Evolutionary conservation across 164 flowering plant genomes (phyloP), one percentile per base, ranked within the genome.

Genomic region (Euptelea pleiosperma): DNA sequence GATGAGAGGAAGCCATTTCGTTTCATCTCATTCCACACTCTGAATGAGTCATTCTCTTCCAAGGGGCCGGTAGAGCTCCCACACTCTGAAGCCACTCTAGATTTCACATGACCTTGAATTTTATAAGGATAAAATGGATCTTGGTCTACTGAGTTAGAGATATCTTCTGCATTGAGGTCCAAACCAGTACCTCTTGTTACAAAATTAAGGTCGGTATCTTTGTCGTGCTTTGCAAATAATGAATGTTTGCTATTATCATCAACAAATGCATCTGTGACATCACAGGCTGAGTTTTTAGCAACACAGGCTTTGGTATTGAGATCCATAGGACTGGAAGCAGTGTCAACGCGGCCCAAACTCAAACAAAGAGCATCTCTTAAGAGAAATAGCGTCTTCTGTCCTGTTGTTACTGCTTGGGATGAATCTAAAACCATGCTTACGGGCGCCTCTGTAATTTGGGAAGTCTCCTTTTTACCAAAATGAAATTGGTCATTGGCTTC

Each of bases 11-110:
- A 85, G 26, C 92, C 92, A 62, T 91, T 94, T 69, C 81, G 79
- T 72, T 91, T 94, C 96, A 91, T 80, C 61, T 78, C 85, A 60
- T 80, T 76, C 99, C 97, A 91, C 22, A 72, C 41, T 57, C 44
- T 71, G 65, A 83, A 22, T 4, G 91, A 60, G 52, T 81, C 89
- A 49, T 74, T 83, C 55, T 74, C 79, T 53, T 82, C 85, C 72
- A 75, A 31, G 0, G 85, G 78, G 3, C 76, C 85, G 34, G 73
- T 70, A 8, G 85, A 68, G 59, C 89, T 90, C 48, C 76, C 89
- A 72, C 91, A 82, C 44, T 85, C 93, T 12, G 83, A 86, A 59
- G 66, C 59, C 33, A 77, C 85, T 29, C 55, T 70, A 19, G 74
- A 46, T 65, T 79, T 86, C 61, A 58, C 36, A 44, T 60, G 53